Evolutionary conservation across 2,329 filamentous ascomycete genomes (phyloP).

Genomic region (Fusarium secorum): DNA sequence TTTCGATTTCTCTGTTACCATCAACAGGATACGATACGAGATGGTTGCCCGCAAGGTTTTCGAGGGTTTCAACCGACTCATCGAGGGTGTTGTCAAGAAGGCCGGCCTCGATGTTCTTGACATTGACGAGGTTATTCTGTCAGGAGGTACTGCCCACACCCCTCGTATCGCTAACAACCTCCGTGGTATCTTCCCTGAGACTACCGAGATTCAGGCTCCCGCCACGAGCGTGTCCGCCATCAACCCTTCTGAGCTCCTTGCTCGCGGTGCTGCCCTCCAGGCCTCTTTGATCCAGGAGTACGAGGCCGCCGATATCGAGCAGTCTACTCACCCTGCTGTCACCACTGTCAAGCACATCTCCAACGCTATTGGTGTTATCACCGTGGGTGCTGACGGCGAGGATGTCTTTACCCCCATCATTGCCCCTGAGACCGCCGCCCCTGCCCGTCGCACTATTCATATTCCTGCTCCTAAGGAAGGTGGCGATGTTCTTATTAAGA

Average conservation of each 20-base stretch:
- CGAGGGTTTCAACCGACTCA: constrained; percentile 83
- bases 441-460: constrained; percentile 84
- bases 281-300: constrained; percentile 94
- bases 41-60: constrained; percentile 87
- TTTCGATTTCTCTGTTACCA: constrained; percentile 87
- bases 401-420: constrained; percentile 84
- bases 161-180: constrained; percentile 90
- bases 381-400: constrained; percentile 64
- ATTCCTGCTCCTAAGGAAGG: constrained; percentile 79
- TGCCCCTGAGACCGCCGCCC: constrained; percentile 85
- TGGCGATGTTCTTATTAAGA: constrained; percentile 86
- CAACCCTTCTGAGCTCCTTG: constrained; percentile 91
- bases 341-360: constrained; percentile 91
- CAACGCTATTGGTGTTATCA: constrained; percentile 87
- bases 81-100: constrained; percentile 88
- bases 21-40: constrained; percentile 95
- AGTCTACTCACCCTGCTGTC: constrained; percentile 94
- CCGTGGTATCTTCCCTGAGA: constrained; percentile 79
- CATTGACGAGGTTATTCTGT: constrained; percentile 92
- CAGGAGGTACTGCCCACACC: constrained; percentile 90
- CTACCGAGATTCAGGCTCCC: constrained; percentile 81
- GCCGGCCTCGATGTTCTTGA: constrained; percentile 91
- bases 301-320: constrained; percentile 90
- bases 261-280: constrained; percentile 92
- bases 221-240: constrained; percentile 79